Base-by-base conservation (phyloP, 202 grass and related monocot species). In the Panicum hallii region DNA sequence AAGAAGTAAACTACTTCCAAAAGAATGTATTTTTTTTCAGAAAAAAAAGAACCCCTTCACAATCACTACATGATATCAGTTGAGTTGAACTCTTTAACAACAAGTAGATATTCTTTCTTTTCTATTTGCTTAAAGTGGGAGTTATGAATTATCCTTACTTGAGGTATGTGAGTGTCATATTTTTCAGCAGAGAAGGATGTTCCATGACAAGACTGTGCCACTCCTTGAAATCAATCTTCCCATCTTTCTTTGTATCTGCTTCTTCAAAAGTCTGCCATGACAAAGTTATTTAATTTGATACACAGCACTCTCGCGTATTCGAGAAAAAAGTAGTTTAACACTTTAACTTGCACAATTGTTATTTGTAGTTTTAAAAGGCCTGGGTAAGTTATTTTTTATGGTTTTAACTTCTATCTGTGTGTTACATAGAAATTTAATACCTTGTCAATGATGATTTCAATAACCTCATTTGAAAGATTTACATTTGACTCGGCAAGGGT, bases 361-460 rank as follows among this genome's bases (percentile, higher is more conserved):
- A 49, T 79, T 9, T 11, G n/a, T 66, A 20, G 28, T 11, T 19
- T 63, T 30, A 2, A 14, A 44, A 44, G 42, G 42, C 4, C 26
- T 26, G 26, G 26, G 26, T 26, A 26, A 55, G 6, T 50, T n/a
- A 28, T 11, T 62, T 62, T 60, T 62, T 28, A 30, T 22, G 23
- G 15, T 64, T 79, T 15, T 49, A n/a, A 22, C 19, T 57, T 57
- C 55, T 57, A 22, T 22, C 20, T 26, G 26, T 26, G 26, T 26
- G 22, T 58, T 26, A 60, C 8, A 12, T 10, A 12, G 41, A 53
- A 30, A 69, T 38, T 83, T 16, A 10, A 12, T 64, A 87, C 84
- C 89, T 87, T 90, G 65, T 90, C 76, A 71, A 90, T 80, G 36
- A 90, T 90, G 40, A 15, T 77, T 84, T 87, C 84, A n/a, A 87